Base-by-base conservation (phyloP, 345 rosid genomes). In the Mangifera indica region DNA sequence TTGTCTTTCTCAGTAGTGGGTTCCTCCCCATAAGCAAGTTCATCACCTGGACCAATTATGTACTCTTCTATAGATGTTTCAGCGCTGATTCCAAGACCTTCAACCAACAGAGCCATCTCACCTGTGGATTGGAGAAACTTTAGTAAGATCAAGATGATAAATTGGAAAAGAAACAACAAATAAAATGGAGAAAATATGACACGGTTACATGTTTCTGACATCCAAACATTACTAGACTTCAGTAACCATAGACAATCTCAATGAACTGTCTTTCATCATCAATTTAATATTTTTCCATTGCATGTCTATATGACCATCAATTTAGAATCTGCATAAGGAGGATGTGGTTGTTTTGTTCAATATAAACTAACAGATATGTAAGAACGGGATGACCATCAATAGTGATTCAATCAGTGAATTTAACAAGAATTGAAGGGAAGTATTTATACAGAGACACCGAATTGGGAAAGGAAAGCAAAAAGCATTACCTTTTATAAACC, bases 71-170 rank as follows among this genome's bases (percentile, higher is more conserved):
- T 76, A 42, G 90, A 91, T 44, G 87, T 86, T 66, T 95, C 99
- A 48, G 94, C 98, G 26, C 99, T 98, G 11, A 92, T 81, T 37
- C 88, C 99, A 56, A 95, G 90, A 66, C 99, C 99, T 83, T 95
- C 98, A 67, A 89, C 93, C 58, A 95, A 86, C 78, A 95, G 86
- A 77, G 99, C 98, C 95, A 95, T 77, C 91, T 92, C 99, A 76
- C 97, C 99, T 95, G 86, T 57, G 57, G 70, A 79, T 74, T 26
- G 81, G 73, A 26, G 59, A 69, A 60, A 67, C 58, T 26, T 67
- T 37, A 76, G 77, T 59, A 71, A 63, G 63, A 59, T 48, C 25
- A 26, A 72, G 40, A 14, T 7, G 46, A 37, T 48, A 34, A 60
- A 76, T 17, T 14, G 29, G 45, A 29, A 67, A n/a, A n/a, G 24